phyloP scores from a whole-genome alignment of 2,329 filamentous ascomycete genomes.

The Penicillium crustosum region DNA sequence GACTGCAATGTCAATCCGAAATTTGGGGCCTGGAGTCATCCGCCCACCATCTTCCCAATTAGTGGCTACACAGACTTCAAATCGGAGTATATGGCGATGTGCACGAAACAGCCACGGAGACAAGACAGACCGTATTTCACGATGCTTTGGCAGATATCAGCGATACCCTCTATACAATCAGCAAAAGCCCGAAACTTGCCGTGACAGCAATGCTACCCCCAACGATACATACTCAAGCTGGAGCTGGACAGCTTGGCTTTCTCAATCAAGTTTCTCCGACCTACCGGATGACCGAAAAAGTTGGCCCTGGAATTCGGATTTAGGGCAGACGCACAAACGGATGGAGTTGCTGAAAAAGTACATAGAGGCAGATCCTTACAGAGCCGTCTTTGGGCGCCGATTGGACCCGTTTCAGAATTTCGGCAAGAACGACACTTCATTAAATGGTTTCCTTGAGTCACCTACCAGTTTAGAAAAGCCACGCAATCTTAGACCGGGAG shows the following conservation, averaged over 20 bases:
- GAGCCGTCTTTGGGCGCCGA: constrained; percentile 42
- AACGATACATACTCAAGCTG: constrained; percentile 2
- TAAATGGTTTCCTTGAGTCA: constrained; percentile 34
- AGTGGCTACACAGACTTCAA: constrained; percentile 4
- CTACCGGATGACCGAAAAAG: constrained; percentile 8
- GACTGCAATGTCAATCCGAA: constrained; percentile 10
- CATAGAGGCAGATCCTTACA: constrained; percentile 42
- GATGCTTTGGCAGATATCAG: constrained; percentile 10
- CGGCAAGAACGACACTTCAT: constrained; percentile 24
- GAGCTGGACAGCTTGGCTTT: constrained; percentile 4
- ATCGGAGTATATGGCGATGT: constrained; percentile 13
- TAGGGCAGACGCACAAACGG: constrained; percentile 27
- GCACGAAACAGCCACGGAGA: constrained; percentile 14
- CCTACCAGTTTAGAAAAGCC: constrained; percentile 18
- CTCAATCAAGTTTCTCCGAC: constrained; percentile 14
- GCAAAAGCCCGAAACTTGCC: constrained; percentile 5
- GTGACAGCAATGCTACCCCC: constrained; percentile 6
- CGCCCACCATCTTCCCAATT: constrained; percentile 14
- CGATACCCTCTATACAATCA: constrained; percentile 11
- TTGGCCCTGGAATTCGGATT: constrained; percentile 25
- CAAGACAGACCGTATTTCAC: constrained; percentile 12
- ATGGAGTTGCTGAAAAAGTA: constrained; percentile 39
- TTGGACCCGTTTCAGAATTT: constrained; percentile 26
- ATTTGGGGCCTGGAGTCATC: constrained; percentile 3
- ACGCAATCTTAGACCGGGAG: constrained; percentile 7